Evolutionary conservation across 306 rosid genomes (phyloP), one percentile per base, ranked within the genome.

Genomic region (Dryas octopetala): DNA sequence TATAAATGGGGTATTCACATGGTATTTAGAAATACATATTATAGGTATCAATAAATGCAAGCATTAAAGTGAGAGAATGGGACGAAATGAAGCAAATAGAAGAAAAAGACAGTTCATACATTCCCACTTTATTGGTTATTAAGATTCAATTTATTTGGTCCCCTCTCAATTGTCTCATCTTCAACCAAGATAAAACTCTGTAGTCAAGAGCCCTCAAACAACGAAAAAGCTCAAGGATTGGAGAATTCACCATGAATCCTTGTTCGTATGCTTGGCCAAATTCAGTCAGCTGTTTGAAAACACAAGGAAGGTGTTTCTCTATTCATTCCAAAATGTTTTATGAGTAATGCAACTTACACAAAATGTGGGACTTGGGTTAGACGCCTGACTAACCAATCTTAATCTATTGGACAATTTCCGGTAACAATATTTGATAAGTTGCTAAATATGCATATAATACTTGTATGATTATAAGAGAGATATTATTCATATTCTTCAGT

Each of bases 71-170:
- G 11, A 9, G 67, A 71, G 44, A 66, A 6, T 9, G 61, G 46
- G 70, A 6, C 10, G 23, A 49, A 32, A 38, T 6, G 43, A 68
- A 67, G n/a, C 17, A 59, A 77, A 68, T 19, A 48, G 53, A 26
- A 50, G 71, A 78, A 45, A 71, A 38, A 4, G 43, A 65, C 7
- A n/a, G 54, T 73, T 73, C 76, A 28, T 55, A 46, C 5, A 58
- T 43, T 38, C 11, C 11, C 61, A 9, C 12, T 62, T 70, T 11
- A 19, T 8, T 70, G 26, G 14, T 26, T 32, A 13, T 12, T 13
- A 0, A 5, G 32, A 32, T 75, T n/a, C 65, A 52, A 48, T 19
- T 61, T 46, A 16, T 67, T 64, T 51, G 67, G 44, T 62, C 59
- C 52, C 77, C 50, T 1, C 43, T 7, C 14, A 5, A 7, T 55